Conservation (phyloP, 2,329 filamentous ascomycete genomes). For the Fusarium domesticum region DNA sequence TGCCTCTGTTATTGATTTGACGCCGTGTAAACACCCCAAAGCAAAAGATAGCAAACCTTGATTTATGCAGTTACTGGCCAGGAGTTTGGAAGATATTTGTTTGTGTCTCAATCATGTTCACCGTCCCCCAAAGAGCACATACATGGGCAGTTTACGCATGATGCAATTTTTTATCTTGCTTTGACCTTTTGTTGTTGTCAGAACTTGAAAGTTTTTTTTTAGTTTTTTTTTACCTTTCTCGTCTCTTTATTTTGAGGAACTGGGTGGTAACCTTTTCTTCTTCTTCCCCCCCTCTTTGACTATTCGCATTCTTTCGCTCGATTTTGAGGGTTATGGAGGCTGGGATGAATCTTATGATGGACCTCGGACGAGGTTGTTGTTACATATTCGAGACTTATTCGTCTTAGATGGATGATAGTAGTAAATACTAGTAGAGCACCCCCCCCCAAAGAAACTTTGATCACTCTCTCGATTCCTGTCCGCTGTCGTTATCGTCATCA, state of each 20-base stretch:
- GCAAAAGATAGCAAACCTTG: constrained; percentile 17
- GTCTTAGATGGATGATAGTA: constrained; percentile 25
- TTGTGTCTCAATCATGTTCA: constrained; percentile 13
- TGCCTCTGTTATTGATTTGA: neutral
- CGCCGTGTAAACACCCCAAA: constrained; percentile 5
- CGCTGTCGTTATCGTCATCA: constrained; percentile 7
- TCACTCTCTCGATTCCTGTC: constrained; percentile 7
- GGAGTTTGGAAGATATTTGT: constrained; percentile 30
- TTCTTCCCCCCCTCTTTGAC: constrained; percentile 23
- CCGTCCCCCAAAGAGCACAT: constrained; percentile 19
- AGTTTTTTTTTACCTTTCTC: constrained; percentile 4
- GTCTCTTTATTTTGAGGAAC: neutral
- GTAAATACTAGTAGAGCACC: constrained; percentile 29
- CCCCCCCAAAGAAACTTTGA: constrained; percentile 1
- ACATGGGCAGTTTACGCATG: constrained; percentile 28
- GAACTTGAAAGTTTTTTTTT: constrained; percentile 7
- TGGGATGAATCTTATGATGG: constrained; percentile 28
- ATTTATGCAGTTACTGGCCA: constrained; percentile 29
- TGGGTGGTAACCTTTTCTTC: constrained; percentile 13
- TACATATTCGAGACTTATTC: constrained; percentile 22
- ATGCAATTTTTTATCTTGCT: constrained; percentile 14
- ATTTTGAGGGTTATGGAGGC: constrained; percentile 26
- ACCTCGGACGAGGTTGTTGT: constrained; percentile 19
- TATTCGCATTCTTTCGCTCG: constrained; percentile 10
- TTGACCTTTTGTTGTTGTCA: neutral